Conservation (phyloP, 129 eudicot species). For the Smallanthus sonchifolius region DNA sequence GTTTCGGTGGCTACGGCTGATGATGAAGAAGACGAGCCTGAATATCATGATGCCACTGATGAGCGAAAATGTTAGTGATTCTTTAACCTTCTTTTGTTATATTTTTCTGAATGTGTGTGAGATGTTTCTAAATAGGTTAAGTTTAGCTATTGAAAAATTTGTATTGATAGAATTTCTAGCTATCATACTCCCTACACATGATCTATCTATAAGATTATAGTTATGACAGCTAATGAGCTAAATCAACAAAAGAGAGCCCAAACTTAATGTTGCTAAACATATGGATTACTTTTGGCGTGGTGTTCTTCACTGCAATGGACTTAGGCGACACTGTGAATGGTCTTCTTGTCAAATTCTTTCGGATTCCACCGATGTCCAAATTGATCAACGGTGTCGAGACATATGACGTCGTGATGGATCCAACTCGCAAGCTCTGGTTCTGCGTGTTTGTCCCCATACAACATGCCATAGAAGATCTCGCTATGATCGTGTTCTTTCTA, state of each 20-base stretch:
- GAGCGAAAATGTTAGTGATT: conserved; percentile 46
- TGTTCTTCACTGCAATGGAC: neutral
- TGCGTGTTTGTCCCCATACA: neutral
- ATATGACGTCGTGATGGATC: neutral
- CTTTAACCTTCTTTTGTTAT: neutral
- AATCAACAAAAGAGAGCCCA: neutral
- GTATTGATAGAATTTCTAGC: neutral
- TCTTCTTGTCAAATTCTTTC: neutral
- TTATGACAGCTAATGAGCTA: neutral
- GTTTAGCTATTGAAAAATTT: no score
- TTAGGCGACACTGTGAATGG: neutral
- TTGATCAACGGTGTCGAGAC: neutral
- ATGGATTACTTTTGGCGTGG: neutral
- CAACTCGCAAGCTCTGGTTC: neutral
- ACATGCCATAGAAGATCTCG: neutral
- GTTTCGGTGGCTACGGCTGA: conserved; percentile 44
- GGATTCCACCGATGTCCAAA: neutral
- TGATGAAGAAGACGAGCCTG: conserved; percentile 50
- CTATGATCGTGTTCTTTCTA: neutral
- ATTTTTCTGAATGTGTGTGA: no score
- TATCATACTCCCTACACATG: neutral
- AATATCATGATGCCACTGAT: conserved; percentile 61
- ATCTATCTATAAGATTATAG: neutral
- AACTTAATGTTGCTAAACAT: neutral
- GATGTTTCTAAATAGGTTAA: no score